Conservation (phyloP, 2,329 filamentous ascomycete species). For the Aphanocladium album region DNA sequence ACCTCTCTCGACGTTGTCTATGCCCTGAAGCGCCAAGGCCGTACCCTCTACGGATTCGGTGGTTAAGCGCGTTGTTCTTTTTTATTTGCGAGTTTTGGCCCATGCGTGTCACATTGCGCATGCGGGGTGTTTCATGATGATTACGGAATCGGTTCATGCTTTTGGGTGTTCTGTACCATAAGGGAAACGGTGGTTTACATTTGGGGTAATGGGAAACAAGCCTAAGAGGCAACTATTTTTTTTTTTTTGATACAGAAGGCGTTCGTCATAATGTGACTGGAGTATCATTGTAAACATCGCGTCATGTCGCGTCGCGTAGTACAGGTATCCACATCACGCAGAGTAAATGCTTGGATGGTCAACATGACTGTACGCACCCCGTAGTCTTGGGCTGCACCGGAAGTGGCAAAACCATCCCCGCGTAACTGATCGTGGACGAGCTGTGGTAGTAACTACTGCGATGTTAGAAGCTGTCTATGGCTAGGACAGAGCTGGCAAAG, state of each 20-base stretch:
- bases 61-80: conserved; percentile 45
- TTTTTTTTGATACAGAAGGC: conserved; percentile 17
- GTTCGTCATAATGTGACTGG: not conserved
- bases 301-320: not conserved
- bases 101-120: conserved; percentile 16
- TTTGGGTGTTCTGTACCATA: conserved; percentile 43
- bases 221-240: conserved; percentile 22
- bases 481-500: too few relatives aligned
- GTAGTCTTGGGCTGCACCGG: too few relatives aligned
- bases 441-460: too few relatives aligned
- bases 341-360: too few relatives aligned
- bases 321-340: too few relatives aligned
- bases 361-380: too few relatives aligned
- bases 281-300: not conserved
- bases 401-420: too few relatives aligned
- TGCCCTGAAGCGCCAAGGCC: conserved; percentile 55
- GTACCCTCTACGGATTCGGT: conserved; percentile 75
- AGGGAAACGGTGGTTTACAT: conserved; percentile 34
- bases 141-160: conserved; percentile 37
- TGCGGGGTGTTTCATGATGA: conserved; percentile 37
- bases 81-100: conserved; percentile 26
- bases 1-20: conserved; percentile 58
- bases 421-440: too few relatives aligned
- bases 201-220: conserved; percentile 29
- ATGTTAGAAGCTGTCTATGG: too few relatives aligned